phyloP scores from a whole-genome alignment of 148 eudicot species.

The Persicaria maculosa region DNA sequence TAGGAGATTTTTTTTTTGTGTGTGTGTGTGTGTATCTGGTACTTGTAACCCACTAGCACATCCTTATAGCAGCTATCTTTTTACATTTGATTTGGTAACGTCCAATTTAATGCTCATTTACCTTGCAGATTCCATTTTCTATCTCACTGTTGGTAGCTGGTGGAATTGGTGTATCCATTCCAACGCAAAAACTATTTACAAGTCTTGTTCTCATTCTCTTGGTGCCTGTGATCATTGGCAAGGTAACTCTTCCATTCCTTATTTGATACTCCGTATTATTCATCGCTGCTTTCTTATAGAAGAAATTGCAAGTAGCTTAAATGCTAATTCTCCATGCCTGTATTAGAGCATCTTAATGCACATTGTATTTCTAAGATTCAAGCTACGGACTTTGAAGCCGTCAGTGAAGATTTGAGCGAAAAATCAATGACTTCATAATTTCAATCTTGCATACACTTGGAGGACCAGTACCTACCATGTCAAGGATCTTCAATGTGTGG shows the following conservation, averaged over 20 bases:
- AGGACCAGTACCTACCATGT: neutral
- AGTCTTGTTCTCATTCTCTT: constrained; percentile 70
- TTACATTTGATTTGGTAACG: neutral
- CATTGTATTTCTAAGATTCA: neutral
- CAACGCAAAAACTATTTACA: constrained; percentile 54
- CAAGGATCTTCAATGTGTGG: too few relatives aligned
- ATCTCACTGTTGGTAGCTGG: constrained; percentile 67
- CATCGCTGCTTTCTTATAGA: neutral
- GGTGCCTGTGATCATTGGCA: constrained; percentile 77
- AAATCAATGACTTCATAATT: neutral
- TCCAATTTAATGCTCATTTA: constrained; percentile 4
- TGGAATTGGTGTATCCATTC: constrained; percentile 89
- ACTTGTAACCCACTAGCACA: neutral
- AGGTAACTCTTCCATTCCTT: constrained; percentile 39
- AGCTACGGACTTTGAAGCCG: neutral
- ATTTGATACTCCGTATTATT: neutral
- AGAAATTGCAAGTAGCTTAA: neutral
- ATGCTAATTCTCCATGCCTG: neutral
- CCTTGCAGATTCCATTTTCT: constrained; percentile 64
- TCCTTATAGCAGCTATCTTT: neutral
- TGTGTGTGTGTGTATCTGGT: neutral
- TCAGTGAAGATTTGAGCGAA: neutral
- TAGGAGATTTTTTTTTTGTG: neutral
- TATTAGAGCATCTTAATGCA: neutral
- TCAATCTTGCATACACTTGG: neutral